A percentile compares a stretch with the other conserved stretches of the same genome.
Evolutionary conservation across 805 yeast species (phyloP).

Genomic region (Lachancea nothofagi): DNA sequence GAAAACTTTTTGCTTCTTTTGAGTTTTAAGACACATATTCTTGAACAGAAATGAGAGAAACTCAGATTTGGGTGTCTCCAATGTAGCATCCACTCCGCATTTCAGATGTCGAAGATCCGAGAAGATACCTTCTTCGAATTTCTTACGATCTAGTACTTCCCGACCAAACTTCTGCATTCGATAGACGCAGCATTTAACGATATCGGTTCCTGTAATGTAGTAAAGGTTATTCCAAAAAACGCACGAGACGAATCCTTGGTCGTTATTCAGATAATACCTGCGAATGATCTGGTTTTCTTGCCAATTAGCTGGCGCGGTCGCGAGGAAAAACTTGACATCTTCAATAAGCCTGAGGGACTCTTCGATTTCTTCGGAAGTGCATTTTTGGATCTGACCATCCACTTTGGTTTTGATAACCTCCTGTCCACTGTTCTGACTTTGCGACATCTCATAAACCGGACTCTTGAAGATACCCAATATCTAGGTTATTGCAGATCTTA

Average conservation of each 20-base stretch:
- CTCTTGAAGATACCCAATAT: background rate
- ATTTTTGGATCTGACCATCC: conserved; percentile 6
- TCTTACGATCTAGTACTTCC: conserved; percentile 75
- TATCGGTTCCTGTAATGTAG: conserved; percentile 93
- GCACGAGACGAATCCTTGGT: conserved; percentile 89
- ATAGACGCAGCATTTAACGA: conserved; percentile 84
- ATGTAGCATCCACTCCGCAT: conserved; percentile 78
- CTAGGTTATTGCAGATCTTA: too few relatives aligned
- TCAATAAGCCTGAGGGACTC: conserved; percentile 61
- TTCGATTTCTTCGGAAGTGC: conserved; percentile 30
- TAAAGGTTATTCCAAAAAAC: conserved; percentile 87
- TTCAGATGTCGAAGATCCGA: conserved; percentile 84
- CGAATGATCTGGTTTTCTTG: conserved; percentile 81
- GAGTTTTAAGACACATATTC: conserved; percentile 85
- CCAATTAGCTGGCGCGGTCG: conserved; percentile 95
- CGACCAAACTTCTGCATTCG: conserved; percentile 89
- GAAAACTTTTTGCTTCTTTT: conserved; percentile 93
- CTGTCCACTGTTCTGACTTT: background rate
- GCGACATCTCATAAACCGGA: conserved; percentile 6
- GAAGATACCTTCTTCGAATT: conserved; percentile 94
- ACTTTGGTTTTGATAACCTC: conserved; percentile 5
- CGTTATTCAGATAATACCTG: conserved; percentile 77
- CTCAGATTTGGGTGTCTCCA: conserved; percentile 81
- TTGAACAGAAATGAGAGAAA: conserved; percentile 79
- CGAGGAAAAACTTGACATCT: conserved; percentile 77